Base-by-base conservation (phyloP, 2,329 filamentous ascomycete genomes). In the Botrytis byssoidea region DNA sequence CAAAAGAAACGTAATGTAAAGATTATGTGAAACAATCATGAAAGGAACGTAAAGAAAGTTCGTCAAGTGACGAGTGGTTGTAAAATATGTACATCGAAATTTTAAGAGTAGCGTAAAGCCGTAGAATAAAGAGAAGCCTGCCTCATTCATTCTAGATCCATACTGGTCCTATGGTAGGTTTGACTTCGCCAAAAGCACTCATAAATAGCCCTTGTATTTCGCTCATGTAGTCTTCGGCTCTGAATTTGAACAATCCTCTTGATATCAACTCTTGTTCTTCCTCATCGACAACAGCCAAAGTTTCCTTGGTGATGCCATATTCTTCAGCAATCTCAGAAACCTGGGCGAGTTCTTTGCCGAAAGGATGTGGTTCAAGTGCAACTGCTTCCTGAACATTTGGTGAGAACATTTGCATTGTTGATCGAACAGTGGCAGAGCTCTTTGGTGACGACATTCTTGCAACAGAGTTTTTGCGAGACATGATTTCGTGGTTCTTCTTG, bases 261-360 rank as follows among this genome's bases (percentile, higher is more conserved):
- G 87, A 86, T 74, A 87, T 83, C 80, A 98, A 88, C 74, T 91
- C 88, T 77, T 88, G 85, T 79, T 93, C 88, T 82, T 97, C 94
- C 72, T 93, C 92, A 63, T 95, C 91, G 57, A 91, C 84, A 64
- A 90, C 85, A n/a, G 87, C 86, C 75, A 86, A 81, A 29, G 77
- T 83, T 55, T 89, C 86, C 76, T 88, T 87, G 66, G 74, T 76
- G 44, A 90, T 86, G 60, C 90, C 90, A 78, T 94, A 95, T 83
- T 98, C 95, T 83, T 98, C 96, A 0, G 92, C 95, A 25, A 98
- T 88, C 83, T 98, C 96, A 71, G 94, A 94, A 37, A 98, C 93
- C 83, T 98, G 92, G 73, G 93, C 94, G 71, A 98, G 86, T 83
- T 99, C 96, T 69, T 92, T 91, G 71, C 93, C 93, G 79, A 98